Conservation (phyloP, 208 protist genomes). For the Wallacemonas sp. region DNA sequence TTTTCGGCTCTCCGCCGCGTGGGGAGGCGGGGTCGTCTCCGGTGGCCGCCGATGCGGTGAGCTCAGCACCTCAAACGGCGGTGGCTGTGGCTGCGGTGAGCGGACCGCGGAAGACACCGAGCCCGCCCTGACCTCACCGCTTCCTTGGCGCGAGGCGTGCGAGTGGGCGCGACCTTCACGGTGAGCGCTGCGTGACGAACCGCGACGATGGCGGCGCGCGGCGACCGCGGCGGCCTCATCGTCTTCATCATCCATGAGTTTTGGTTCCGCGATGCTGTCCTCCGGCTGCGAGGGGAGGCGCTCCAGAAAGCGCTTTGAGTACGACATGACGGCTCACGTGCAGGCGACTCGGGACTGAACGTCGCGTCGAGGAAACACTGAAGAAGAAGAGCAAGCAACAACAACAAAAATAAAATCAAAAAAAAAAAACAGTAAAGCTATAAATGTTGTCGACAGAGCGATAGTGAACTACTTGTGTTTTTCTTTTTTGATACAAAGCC, state of each 20-base stretch:
- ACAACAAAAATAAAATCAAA: neutral
- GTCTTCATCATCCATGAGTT: slow-evolving; percentile 6
- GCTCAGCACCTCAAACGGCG: slow-evolving; percentile 1
- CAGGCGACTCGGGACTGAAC: too few relatives aligned
- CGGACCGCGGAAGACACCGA: neutral
- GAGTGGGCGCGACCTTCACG: neutral
- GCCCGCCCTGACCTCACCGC: too few relatives aligned
- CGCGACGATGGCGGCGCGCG: neutral
- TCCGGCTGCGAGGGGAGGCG: neutral
- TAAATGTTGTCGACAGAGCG: too few relatives aligned
- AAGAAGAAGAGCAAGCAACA: neutral
- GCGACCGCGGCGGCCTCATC: neutral
- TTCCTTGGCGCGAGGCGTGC: too few relatives aligned
- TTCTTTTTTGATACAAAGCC: too few relatives aligned
- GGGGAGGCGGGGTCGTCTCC: slow-evolving; percentile 10
- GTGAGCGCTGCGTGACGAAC: neutral
- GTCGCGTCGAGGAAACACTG: neutral
- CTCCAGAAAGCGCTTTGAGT: neutral
- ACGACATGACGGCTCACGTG: neutral
- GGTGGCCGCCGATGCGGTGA: neutral
- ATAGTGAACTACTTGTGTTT: too few relatives aligned
- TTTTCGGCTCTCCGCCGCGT: slow-evolving; percentile 21
- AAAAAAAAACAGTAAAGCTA: neutral
- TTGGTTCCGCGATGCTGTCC: slow-evolving; percentile 4
- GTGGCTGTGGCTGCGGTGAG: neutral